phyloP scores from a whole-genome alignment of 768 basidiomycete genomes.

The Floccularia luteovirens region DNA sequence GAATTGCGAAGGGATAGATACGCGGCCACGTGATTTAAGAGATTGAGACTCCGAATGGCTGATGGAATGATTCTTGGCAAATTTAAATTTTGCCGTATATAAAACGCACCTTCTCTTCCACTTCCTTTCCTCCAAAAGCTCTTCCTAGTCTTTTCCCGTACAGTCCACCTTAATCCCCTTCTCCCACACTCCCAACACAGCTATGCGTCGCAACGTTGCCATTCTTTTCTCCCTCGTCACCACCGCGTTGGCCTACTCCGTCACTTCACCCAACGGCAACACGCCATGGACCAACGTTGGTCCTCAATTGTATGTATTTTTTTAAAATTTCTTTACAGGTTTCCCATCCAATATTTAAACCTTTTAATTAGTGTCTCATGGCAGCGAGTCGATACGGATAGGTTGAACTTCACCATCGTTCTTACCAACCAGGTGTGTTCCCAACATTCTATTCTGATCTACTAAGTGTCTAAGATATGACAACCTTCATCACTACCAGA shows the following conservation, averaged over 20 bases:
- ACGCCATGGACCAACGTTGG: constrained; percentile 54
- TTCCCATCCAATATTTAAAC: background rate
- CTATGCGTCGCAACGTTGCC: constrained; percentile 36
- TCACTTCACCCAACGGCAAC: constrained; percentile 40
- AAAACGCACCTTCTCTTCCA: constrained; percentile 9
- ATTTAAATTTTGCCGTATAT: constrained; percentile 13
- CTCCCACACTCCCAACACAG: constrained; percentile 6
- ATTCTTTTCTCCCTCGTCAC: constrained; percentile 44
- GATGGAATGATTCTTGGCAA: too few species aligned
- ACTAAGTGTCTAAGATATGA: constrained; percentile 4
- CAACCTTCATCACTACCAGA: background rate
- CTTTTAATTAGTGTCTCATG: constrained; percentile 40
- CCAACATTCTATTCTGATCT: background rate
- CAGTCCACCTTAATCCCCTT: constrained; percentile 10
- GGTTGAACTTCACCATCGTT: constrained; percentile 58
- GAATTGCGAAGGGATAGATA: too few species aligned
- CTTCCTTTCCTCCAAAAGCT: constrained; percentile 10
- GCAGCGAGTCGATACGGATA: constrained; percentile 61
- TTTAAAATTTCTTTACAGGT: constrained; percentile 1
- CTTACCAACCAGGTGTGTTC: constrained; percentile 53
- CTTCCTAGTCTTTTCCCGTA: constrained; percentile 8
- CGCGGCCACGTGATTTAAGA: too few species aligned
- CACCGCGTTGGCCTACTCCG: constrained; percentile 54
- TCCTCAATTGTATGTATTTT: constrained; percentile 32
- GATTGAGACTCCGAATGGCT: too few species aligned